These are phyloP conservation scores for Neofusicoccum laricinum DNA, from an alignment of 2,329 filamentous ascomycete genomes.

Conservation along the genomic window DNA sequence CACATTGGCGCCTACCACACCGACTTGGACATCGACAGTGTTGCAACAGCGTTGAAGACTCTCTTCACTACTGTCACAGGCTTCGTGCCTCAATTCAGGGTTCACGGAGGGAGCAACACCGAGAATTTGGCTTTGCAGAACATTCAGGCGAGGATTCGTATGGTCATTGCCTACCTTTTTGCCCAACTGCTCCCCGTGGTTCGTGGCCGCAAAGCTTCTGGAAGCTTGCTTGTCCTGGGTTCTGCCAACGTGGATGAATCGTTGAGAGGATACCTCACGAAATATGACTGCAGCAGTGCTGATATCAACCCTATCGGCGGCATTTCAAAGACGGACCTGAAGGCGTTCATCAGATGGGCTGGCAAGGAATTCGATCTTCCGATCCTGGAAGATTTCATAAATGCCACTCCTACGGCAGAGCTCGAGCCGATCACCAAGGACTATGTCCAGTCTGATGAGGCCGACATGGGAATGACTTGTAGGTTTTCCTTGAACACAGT, in stretches of 20 bases:
- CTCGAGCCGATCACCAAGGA: constrained; percentile 62
- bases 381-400: constrained; percentile 63
- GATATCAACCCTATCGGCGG: constrained; percentile 58
- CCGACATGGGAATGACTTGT: constrained; percentile 46
- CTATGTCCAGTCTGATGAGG: constrained; percentile 59
- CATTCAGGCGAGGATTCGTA: constrained; percentile 63
- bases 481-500: neutral
- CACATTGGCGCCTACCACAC: constrained; percentile 70
- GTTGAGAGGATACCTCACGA: constrained; percentile 61
- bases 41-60: constrained; percentile 59
- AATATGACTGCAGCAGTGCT: constrained; percentile 61
- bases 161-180: constrained; percentile 65
- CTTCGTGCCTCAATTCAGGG: constrained; percentile 62
- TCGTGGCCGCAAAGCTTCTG: constrained; percentile 55
- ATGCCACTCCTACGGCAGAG: constrained; percentile 46
- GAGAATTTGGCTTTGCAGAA: constrained; percentile 68
- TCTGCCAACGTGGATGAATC: constrained; percentile 61
- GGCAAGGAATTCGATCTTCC: constrained; percentile 56
- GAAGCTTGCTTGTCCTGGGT: constrained; percentile 63
- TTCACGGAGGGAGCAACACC: constrained; percentile 59
- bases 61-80: constrained; percentile 58
- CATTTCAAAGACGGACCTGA: constrained; percentile 66
- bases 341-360: constrained; percentile 66
- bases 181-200: constrained; percentile 62
- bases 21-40: constrained; percentile 70